A percentile compares a stretch with the other conserved stretches of the same genome.
These are phyloP conservation scores for Colletotrichum truncatum DNA, from an alignment of 2,329 filamentous ascomycete species.

Conservation along the genomic window DNA sequence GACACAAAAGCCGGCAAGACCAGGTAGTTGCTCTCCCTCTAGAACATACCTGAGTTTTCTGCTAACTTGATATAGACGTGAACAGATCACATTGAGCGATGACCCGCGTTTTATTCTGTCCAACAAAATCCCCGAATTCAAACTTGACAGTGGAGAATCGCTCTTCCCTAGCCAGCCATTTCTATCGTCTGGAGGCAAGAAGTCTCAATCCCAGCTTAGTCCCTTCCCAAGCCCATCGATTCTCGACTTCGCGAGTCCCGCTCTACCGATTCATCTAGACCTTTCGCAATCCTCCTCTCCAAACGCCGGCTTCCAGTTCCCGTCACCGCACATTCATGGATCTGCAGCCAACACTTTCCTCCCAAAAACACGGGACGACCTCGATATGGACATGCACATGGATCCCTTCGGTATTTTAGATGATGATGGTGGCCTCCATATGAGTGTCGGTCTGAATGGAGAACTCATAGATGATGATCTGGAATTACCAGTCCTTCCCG, in stretches of 20 bases:
- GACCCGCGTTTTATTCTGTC: conserved; percentile 84
- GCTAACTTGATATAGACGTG: conserved; percentile 76
- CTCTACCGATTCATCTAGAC: conserved; percentile 43
- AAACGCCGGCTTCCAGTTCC: conserved; percentile 43
- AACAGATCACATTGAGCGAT: conserved; percentile 81
- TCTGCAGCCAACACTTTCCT: conserved; percentile 32
- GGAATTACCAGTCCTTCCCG: conserved; percentile 53
- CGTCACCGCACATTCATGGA: conserved; percentile 43
- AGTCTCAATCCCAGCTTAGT: conserved; percentile 53
- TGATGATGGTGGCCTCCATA: conserved; percentile 51
- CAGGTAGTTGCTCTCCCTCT: conserved; percentile 62
- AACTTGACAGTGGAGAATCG: conserved; percentile 49
- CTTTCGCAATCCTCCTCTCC: conserved; percentile 39
- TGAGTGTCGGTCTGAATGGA: conserved; percentile 62
- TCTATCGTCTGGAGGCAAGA: conserved; percentile 37
- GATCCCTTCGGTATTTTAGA: conserved; percentile 47
- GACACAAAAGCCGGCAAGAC: conserved; percentile 77
- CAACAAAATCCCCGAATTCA: conserved; percentile 67
- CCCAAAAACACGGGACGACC: not conserved
- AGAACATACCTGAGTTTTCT: conserved; percentile 62
- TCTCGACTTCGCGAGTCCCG: conserved; percentile 9
- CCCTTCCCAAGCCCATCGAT: conserved; percentile 37
- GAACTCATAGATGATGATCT: conserved; percentile 57
- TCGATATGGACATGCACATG: conserved; percentile 18
- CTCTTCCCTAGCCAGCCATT: conserved; percentile 43